Evolutionary conservation across 305 asterid genomes (phyloP), one percentile per base, ranked within the genome.

Genomic region (Fraxinus latifolia): DNA sequence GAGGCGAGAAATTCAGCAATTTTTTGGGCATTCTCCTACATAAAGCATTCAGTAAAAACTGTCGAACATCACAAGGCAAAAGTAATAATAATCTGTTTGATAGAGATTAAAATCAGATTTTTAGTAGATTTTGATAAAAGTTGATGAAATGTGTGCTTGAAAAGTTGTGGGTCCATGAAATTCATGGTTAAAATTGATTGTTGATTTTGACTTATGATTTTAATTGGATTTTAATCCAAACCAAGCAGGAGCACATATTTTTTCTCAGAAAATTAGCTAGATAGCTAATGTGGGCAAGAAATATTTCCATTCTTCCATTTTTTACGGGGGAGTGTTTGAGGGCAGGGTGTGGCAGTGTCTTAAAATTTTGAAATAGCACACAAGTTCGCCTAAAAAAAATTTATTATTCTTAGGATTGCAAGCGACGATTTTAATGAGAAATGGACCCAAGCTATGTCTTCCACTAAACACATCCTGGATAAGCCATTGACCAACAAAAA

Each of bases 21-120:
- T 70, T 93, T 96, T 85, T 94, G 95, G 6, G 97, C 97, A 79
- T 96, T 94, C 42, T 92, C 97, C 98, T 96, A 93, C 82, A 72
- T 27, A 73, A 34, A 47, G 19, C 72, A 62, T 76, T 83, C 80
- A 37, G 31, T 76, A 72, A 27, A 12, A 42, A 17, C 7, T 37
- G 8, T 47, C 11, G 50, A 12, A 19, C 6, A 6, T 21, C 31
- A 39, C 7, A 21, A 19, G 34, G 42, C 60, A 23, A 27, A 74
- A 42, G 7, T 65, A 65, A 27, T 14, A 9, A 3, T 65, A 65
- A 47, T 47, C 58, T 12, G 7, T 47, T 47, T 47, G 21, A 6
- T 47, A 12, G 58, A 47, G 19, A 47, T 15, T 44, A 47, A 47
- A 47, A 47, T 47, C 58, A 15, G 0, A 47, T 47, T 47, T 47